Conservation (phyloP, 2,329 filamentous ascomycete species). For the Aspergillus sp. region DNA sequence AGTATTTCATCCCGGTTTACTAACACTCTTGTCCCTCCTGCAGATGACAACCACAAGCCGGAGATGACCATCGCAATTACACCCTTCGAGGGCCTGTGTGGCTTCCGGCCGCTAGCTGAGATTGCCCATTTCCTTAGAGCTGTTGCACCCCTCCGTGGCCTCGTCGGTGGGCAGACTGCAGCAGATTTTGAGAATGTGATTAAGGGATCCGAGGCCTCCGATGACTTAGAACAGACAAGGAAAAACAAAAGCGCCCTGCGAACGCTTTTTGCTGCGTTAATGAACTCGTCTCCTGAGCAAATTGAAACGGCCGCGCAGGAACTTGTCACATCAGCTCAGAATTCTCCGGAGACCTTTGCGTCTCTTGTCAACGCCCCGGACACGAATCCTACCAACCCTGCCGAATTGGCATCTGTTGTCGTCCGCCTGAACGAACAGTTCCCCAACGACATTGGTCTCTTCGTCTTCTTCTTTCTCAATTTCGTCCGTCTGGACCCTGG, state of each 20-base stretch:
- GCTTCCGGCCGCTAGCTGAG: conserved; percentile 84
- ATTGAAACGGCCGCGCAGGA: conserved; percentile 65
- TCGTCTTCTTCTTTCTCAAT: conserved; percentile 97
- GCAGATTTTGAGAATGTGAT: conserved; percentile 59
- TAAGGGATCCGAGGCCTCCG: conserved; percentile 56
- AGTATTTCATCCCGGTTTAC: neutral
- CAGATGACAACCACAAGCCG: conserved; percentile 97
- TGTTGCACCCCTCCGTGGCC: conserved; percentile 61
- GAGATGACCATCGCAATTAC: conserved; percentile 99
- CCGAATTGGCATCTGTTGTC: conserved; percentile 75
- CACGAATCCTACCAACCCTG: conserved; percentile 40
- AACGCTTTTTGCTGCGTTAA: conserved; percentile 72
- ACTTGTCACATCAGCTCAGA: conserved; percentile 69
- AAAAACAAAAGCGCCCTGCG: conserved; percentile 78
- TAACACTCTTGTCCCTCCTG: conserved; percentile 7
- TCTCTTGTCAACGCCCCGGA: conserved; percentile 41
- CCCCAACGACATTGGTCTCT: conserved; percentile 85
- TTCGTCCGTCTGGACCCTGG: conserved; percentile 84
- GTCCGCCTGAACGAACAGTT: conserved; percentile 78
- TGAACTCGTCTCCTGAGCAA: conserved; percentile 70
- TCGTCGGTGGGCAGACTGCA: conserved; percentile 57
- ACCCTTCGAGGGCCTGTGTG: conserved; percentile 92
- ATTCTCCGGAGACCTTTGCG: conserved; percentile 71
- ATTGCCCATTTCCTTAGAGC: conserved; percentile 79
- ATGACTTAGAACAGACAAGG: conserved; percentile 45